These are phyloP conservation scores for Paxillus involutus DNA, from an alignment of 768 basidiomycete genomes.

Conservation along the genomic window DNA sequence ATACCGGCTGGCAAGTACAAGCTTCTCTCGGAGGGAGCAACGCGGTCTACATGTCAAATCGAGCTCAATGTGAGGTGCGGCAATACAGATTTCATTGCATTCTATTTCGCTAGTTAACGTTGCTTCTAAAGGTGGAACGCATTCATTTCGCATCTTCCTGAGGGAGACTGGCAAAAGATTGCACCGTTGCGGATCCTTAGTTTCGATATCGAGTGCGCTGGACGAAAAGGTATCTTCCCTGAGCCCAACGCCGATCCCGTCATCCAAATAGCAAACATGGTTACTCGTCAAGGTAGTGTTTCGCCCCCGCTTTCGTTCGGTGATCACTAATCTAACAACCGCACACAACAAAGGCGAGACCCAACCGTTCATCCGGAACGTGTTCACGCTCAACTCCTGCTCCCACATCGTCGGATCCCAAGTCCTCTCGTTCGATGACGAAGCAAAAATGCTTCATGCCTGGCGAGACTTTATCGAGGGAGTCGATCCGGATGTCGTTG, in stretches of 20 bases:
- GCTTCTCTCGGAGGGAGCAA: conserved; percentile 53
- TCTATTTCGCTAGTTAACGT: conserved; percentile 7
- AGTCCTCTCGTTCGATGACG: conserved; percentile 80
- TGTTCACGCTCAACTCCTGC: conserved; percentile 95
- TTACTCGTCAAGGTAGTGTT: conserved; percentile 84
- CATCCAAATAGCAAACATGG: conserved; percentile 99
- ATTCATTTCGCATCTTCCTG: conserved; percentile 89
- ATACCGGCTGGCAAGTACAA: conserved; percentile 81
- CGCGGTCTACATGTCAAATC: conserved; percentile 83
- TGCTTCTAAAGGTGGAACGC: conserved; percentile 61
- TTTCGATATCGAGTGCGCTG: conserved; percentile 99
- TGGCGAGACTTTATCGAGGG: conserved; percentile 90
- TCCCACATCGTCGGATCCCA: conserved; percentile 97
- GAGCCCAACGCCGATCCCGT: conserved; percentile 90
- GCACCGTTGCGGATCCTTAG: conserved; percentile 93
- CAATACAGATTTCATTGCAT: neutral
- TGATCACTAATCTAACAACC: conserved; percentile 3
- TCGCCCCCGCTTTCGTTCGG: neutral
- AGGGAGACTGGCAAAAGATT: conserved; percentile 88
- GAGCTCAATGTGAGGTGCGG: conserved; percentile 77
- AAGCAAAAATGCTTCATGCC: conserved; percentile 67
- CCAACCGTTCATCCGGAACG: conserved; percentile 93
- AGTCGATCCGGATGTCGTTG: conserved; percentile 94
- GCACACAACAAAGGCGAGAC: conserved; percentile 63
- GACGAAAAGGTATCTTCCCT: conserved; percentile 95